Evolutionary conservation across 2,329 filamentous ascomycete genomes (phyloP), one percentile per base, ranked within the genome.

Genomic region (Ceratocystis cacaofunesta): DNA sequence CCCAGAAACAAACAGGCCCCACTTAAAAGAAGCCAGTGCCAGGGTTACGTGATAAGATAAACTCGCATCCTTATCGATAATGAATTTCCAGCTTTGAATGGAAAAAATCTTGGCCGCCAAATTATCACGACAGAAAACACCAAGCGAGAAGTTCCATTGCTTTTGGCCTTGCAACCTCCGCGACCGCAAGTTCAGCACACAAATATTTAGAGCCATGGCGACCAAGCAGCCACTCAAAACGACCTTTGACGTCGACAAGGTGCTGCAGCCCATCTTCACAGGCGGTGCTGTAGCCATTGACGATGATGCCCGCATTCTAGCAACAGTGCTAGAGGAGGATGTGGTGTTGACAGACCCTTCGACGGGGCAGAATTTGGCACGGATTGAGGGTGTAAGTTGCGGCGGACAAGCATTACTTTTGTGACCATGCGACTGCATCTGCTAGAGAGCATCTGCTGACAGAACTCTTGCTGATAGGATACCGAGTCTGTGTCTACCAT

Each of bases 201-300:
- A 62, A 62, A 4, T 30, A 48, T 30, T 32, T 15, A 28, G 55
- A 68, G 75, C 68, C 65, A 85, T 87, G 85, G 82, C 85, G 65
- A 82, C 77, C 68, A 85, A 84, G 74, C 77, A 83, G 67, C 78
- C 82, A 19, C 79, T 83, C 70, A 95, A 91, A 79, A 96, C 91
- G 66, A 96, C 92, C 2, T 99, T 96, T 75, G 89, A 95, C 72
- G 84, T 88, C 67, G 82, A 82, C 69, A 85, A 88, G 72, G 89
- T 90, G 61, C 88, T 99, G 65, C 89, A 91, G 71, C 94, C 94
- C 22, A 92, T 97, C 62, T 96, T 94, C 73, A 96, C 92, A 1
- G 94, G 94, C 65, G 94, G 94, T 55, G 87, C 89, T 69, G 85
- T 95, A 67, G 85, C 90, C 36, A 82, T 97, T 68, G 90, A 92